These are phyloP conservation scores for Chaetomiaceae sp. DNA, from an alignment of 2,329 filamentous ascomycete species.

Conservation along the genomic window DNA sequence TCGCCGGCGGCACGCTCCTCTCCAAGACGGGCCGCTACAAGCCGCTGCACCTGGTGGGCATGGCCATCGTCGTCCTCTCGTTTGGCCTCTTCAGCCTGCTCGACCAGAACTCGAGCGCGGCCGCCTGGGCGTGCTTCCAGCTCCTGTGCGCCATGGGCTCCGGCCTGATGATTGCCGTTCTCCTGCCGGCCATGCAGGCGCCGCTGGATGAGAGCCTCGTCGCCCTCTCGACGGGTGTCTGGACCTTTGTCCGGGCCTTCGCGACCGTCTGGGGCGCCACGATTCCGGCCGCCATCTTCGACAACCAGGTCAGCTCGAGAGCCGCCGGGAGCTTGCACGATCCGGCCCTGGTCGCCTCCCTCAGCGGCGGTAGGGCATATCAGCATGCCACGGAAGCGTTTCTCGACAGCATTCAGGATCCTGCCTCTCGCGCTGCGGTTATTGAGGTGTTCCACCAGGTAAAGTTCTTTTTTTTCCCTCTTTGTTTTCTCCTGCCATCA, in stretches of 20 bases:
- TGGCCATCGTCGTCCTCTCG: not conserved
- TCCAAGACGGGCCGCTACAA: constrained; percentile 25
- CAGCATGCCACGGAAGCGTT: not conserved
- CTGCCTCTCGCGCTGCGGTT: not conserved
- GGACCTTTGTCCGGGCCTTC: constrained; percentile 42
- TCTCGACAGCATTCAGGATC: not conserved
- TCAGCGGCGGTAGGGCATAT: not conserved
- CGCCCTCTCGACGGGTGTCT: constrained; percentile 36
- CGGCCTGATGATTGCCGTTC: constrained; percentile 38
- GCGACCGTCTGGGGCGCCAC: constrained; percentile 44
- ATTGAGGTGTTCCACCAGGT: not conserved
- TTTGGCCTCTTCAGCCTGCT: not conserved
- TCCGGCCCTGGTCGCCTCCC: not conserved
- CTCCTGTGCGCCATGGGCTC: constrained; percentile 37
- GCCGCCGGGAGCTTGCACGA: not conserved
- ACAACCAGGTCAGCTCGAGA: not conserved
- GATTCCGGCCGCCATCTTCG: constrained; percentile 40
- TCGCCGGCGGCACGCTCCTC: constrained; percentile 28
- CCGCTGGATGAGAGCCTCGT: constrained; percentile 33
- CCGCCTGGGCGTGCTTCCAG: constrained; percentile 39
- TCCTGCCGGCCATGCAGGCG: constrained; percentile 42
- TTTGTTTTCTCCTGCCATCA: too few relatives aligned
- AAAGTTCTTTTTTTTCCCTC: not conserved
- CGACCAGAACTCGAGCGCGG: constrained; percentile 30
- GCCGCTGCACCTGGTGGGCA: constrained; percentile 22